These are phyloP conservation scores for Warburgia ugandensis DNA, from an alignment of 164 flowering plant species.

Conservation along the genomic window DNA sequence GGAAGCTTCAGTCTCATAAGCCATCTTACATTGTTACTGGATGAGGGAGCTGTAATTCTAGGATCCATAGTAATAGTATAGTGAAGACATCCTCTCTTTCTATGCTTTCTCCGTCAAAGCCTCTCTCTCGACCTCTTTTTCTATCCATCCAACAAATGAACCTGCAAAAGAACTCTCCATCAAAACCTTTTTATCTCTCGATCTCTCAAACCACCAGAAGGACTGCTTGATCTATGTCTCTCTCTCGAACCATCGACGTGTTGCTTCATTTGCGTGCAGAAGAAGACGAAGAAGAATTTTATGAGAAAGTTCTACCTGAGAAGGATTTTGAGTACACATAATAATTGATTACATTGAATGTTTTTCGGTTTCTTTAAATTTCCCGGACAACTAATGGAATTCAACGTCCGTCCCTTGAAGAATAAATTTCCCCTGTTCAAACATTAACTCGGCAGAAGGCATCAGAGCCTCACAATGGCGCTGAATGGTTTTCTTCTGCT, in stretches of 20 bases:
- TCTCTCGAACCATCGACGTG: not conserved
- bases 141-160: not conserved
- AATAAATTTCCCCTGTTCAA: too few species aligned
- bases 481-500: too few species aligned
- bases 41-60: slow-evolving; percentile 55
- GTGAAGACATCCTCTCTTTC: too few species aligned
- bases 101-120: too few species aligned
- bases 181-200: not conserved
- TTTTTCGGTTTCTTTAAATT: too few species aligned
- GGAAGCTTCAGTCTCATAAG: slow-evolving; percentile 71
- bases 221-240: not conserved
- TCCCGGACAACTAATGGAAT: too few species aligned
- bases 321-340: not conserved
- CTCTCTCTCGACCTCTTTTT: not conserved
- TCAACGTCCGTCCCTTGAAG: too few species aligned
- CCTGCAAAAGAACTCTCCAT: not conserved
- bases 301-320: too few species aligned
- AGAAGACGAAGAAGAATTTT: too few species aligned
- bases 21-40: slow-evolving; percentile 54
- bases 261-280: too few species aligned
- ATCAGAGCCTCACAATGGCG: slow-evolving; percentile 11
- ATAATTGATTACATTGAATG: not conserved
- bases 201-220: not conserved
- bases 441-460: slow-evolving; percentile 39
- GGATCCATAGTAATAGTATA: slow-evolving; percentile 62